These are phyloP conservation scores for Phytophthora fragariae DNA, from an alignment of 352 stramenopile species.

Conservation along the genomic window DNA sequence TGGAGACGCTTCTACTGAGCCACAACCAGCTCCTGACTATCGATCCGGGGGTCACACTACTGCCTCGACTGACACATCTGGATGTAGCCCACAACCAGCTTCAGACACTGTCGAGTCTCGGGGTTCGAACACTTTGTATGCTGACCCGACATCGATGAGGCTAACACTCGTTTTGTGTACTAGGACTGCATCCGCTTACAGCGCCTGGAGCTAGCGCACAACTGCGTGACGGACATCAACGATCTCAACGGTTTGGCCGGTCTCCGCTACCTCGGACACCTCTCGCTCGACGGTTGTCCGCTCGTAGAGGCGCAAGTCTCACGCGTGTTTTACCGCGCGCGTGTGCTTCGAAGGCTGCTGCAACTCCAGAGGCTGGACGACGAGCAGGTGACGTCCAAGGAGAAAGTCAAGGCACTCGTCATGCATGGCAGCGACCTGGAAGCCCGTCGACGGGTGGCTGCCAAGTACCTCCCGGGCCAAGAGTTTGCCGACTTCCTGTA, in stretches of 20 bases:
- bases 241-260: slow-evolving; percentile 64
- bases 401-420: slow-evolving; percentile 79
- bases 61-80: slow-evolving; percentile 63
- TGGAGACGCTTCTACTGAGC: slow-evolving; percentile 60
- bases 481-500: slow-evolving; percentile 80
- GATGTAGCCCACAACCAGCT: slow-evolving; percentile 71
- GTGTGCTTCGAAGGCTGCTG: slow-evolving; percentile 65
- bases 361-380: slow-evolving; percentile 66
- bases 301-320: slow-evolving; percentile 47
- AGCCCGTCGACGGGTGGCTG: slow-evolving; percentile 63
- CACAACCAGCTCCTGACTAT: slow-evolving; percentile 67
- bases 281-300: slow-evolving; percentile 58
- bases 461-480: slow-evolving; percentile 55
- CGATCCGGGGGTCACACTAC: slow-evolving; percentile 43
- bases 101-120: slow-evolving; percentile 45
- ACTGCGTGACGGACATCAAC: slow-evolving; percentile 61
- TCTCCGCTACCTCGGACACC: slow-evolving; percentile 51
- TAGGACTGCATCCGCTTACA: slow-evolving; percentile 68
- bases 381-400: slow-evolving; percentile 63
- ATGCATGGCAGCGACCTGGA: slow-evolving; percentile 78
- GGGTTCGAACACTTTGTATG: slow-evolving; percentile 35
- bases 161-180: slow-evolving; percentile 1
- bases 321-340: slow-evolving; percentile 61
- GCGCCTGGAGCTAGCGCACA: slow-evolving; percentile 60
- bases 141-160: not conserved